Evolutionary conservation across 164 flowering plant species (phyloP).

Genomic region (Berberis thunbergii): DNA sequence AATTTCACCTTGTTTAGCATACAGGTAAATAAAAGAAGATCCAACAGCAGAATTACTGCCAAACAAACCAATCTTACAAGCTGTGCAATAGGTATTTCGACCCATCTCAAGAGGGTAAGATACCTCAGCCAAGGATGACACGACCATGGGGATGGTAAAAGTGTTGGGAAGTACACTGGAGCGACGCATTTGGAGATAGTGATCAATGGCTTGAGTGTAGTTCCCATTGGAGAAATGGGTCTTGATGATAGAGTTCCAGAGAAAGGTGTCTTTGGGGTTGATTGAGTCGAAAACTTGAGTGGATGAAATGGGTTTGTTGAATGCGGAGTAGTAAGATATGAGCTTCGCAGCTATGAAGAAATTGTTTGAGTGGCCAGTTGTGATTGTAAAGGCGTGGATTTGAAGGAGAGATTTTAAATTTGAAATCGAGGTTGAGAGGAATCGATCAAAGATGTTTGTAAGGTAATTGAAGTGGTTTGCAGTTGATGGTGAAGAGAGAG

Average conservation of each 20-base stretch:
- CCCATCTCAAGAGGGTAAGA: conserved; percentile 18
- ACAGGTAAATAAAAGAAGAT: conserved; percentile 55
- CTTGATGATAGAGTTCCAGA: conserved; percentile 76
- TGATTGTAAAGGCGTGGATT: conserved; percentile 43
- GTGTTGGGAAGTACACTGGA: conserved; percentile 24
- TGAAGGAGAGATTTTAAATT: conserved; percentile 30
- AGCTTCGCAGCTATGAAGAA: conserved; percentile 64
- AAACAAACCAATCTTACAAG: conserved; percentile 33
- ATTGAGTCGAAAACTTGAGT: conserved; percentile 33
- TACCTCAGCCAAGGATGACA: conserved; percentile 53
- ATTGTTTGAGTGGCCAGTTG: conserved; percentile 48
- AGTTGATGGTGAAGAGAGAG: conserved; percentile 10
- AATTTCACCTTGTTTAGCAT: conserved; percentile 47
- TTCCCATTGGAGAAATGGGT: conserved; percentile 51
- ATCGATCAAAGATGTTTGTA: conserved; percentile 16
- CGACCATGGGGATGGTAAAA: conserved; percentile 70
- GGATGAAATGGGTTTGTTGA: conserved; percentile 24
- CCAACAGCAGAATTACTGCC: conserved; percentile 44
- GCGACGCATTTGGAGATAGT: conserved; percentile 35
- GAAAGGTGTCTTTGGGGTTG: conserved; percentile 42
- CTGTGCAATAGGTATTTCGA: conserved; percentile 38
- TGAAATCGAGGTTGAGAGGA: conserved; percentile 28
- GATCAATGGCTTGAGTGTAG: conserved; percentile 26
- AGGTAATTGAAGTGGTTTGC: conserved; percentile 9
- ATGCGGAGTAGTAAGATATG: conserved; percentile 47